Evolutionary conservation across 345 rosid species (phyloP).

Genomic region (Dovyalis caffra): DNA sequence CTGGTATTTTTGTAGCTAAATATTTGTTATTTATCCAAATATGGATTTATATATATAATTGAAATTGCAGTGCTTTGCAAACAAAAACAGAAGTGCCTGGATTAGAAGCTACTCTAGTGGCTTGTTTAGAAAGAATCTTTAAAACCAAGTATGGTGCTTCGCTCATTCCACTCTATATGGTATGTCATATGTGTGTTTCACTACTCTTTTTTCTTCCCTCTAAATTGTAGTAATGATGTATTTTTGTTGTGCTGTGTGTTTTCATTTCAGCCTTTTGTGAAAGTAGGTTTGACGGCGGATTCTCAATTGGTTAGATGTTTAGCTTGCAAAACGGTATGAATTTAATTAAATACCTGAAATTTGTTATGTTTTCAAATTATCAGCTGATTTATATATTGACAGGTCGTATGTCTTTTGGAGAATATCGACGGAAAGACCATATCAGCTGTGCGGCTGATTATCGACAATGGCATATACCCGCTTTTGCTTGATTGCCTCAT

Average conservation of each 20-base stretch:
- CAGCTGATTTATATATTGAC: too few species aligned
- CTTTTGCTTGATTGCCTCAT: constrained; percentile 69
- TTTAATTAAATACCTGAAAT: neutral
- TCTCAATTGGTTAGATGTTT: constrained; percentile 56
- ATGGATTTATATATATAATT: neutral
- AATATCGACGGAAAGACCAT: constrained; percentile 37
- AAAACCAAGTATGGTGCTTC: constrained; percentile 73
- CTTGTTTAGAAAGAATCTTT: constrained; percentile 71
- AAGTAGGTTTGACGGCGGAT: constrained; percentile 66
- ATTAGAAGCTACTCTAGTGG: constrained; percentile 48
- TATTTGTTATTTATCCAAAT: neutral
- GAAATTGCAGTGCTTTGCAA: constrained; percentile 60
- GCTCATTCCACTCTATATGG: constrained; percentile 75
- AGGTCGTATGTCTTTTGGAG: constrained; percentile 71
- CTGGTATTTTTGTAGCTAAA: neutral
- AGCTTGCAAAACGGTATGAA: constrained; percentile 79
- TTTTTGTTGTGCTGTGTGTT: constrained; percentile 1
- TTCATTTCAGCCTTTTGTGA: constrained; percentile 58
- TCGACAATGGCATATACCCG: constrained; percentile 58
- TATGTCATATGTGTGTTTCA: constrained; percentile 17
- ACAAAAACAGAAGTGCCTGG: constrained; percentile 55
- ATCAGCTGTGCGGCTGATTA: constrained; percentile 50
- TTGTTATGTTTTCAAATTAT: neutral
- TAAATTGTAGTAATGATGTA: neutral
- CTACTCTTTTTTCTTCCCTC: neutral